Evolutionary conservation across 2,329 filamentous ascomycete genomes (phyloP), one percentile per base, ranked within the genome.

Genomic region (Pseudomassariella vexata): DNA sequence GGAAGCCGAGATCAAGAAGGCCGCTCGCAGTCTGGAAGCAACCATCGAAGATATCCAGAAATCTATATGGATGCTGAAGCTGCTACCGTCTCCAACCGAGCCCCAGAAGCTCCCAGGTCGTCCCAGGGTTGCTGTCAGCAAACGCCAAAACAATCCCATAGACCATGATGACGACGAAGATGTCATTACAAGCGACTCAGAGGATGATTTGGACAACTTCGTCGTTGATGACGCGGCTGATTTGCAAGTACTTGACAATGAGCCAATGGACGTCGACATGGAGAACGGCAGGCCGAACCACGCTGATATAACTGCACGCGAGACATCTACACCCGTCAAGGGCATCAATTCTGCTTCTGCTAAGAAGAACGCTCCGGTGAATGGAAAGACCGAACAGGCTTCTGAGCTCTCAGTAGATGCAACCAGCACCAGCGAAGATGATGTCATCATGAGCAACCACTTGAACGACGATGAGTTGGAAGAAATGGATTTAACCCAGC

Each of bases 21-120:
- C 77, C 45, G 77, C 78, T 29, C 56, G 60, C 9, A 69, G 60
- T 21, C 60, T 94, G 34, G 78, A 90, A 37, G 60, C 65, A 5
- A 86, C 69, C 4, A 57, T 95, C 1, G 69, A 74, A 21, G 70
- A 82, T 34, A 70, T 73, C 29, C 62, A 80, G 46, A 55, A 73
- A 23, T 52, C 68, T 7, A 47, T 50, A 6, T 81, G 73, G 73
- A 50, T 63, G 3, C 59, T 72, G n/a, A 42, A 52, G 6, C 44
- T 72, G 16, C 56, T 79, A 5, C 55, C 57, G 23, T 60, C 60
- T 12, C 61, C 44, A 5, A 32, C 58, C 10, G 57, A 58, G 28
- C 65, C 67, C 1, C 53, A 60, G 3, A 65, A 60, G 31, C 50
- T 49, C 9, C 41, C 47, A 11, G 37, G 35, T 0, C 14, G 24